A percentile compares a stretch with the other conserved stretches of the same genome.
Conservation (phyloP, 2,329 filamentous ascomycete genomes). For the Tolypocladium ovalisporum region DNA sequence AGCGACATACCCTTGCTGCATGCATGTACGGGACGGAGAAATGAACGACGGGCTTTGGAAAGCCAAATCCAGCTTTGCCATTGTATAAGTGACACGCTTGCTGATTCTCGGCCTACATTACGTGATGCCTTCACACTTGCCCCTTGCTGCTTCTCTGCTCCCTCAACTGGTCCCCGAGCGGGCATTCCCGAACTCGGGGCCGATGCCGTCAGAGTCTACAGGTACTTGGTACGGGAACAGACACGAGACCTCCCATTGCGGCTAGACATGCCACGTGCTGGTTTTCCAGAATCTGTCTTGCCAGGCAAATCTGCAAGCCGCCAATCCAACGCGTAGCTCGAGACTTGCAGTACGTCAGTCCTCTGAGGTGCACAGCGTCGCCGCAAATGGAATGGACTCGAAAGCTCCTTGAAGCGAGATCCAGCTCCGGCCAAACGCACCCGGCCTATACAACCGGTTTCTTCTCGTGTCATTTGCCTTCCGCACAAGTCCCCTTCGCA, state of each 20-base stretch:
- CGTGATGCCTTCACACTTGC: neutral
- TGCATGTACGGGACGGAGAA: neutral
- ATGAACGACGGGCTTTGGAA: neutral
- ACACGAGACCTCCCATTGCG: neutral
- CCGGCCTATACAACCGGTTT: too few relatives aligned
- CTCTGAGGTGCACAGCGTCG: neutral
- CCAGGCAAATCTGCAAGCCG: neutral
- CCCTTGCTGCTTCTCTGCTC: too few relatives aligned
- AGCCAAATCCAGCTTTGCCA: neutral
- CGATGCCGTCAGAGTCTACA: neutral
- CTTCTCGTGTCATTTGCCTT: too few relatives aligned
- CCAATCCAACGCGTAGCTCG: too few relatives aligned
- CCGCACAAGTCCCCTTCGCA: too few relatives aligned
- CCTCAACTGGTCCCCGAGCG: neutral
- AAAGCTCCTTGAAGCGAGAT: too few relatives aligned
- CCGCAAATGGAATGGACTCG: too few relatives aligned
- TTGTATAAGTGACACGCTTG: neutral
- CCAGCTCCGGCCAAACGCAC: neutral
- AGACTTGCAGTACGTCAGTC: too few relatives aligned
- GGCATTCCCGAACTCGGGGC: neutral
- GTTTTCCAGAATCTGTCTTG: neutral
- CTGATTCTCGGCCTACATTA: too few relatives aligned
- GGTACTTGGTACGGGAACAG: too few relatives aligned
- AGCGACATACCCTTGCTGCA: neutral
- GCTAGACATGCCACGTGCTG: neutral